Base-by-base conservation (phyloP, 192 early-diverging fungal species). In the Chytriomyces sp. region DNA sequence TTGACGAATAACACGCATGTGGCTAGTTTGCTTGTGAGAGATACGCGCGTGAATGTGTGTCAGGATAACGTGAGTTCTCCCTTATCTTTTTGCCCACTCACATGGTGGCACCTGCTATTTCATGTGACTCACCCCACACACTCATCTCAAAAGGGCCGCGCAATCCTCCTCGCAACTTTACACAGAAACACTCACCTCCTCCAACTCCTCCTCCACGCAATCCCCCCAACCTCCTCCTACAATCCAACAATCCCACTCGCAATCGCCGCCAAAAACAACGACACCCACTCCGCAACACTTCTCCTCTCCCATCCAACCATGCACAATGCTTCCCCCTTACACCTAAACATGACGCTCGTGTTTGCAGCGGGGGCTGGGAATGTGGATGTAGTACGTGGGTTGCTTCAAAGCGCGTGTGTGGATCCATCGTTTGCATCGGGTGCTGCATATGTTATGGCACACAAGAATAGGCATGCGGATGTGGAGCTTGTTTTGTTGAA, bases 191-290 rank as follows among this genome's bases (percentile, higher is more conserved):
- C 8, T 6, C 35, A 23, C 53, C 61, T 73, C 59, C 62, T 62
- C 61, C 10, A 60, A 7, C 59, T 61, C n/a, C 60, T 73, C 43
- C 47, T 44, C 43, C 8, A n/a, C n/a, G 59, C 59, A 26, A 46
- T 62, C 20, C 59, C 69, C n/a, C 1, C 23, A 9, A 43, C 59
- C 53, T 57, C 49, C 7, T 16, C 1, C 10, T 61, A 43, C 23
- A 61, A 73, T 63, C 35, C 24, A 35, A 73, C 71, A 5, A 28
- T 73, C 6, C 59, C 71, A 10, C 71, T 73, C 44, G 71, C 71
- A 6, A 23, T 73, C 43, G 71, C 71, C 35, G 59, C 71, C 0
- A 18, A 28, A 18, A 35, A 35, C 28, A 35, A 35, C 28, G 28
- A 35, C 28, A 35, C 28, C 28, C 28, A 35, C 28, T 35, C 28